Evolutionary conservation across 1,284 basidiomycete genomes (phyloP).

Genomic region (Sphaerobolus stellatus): DNA sequence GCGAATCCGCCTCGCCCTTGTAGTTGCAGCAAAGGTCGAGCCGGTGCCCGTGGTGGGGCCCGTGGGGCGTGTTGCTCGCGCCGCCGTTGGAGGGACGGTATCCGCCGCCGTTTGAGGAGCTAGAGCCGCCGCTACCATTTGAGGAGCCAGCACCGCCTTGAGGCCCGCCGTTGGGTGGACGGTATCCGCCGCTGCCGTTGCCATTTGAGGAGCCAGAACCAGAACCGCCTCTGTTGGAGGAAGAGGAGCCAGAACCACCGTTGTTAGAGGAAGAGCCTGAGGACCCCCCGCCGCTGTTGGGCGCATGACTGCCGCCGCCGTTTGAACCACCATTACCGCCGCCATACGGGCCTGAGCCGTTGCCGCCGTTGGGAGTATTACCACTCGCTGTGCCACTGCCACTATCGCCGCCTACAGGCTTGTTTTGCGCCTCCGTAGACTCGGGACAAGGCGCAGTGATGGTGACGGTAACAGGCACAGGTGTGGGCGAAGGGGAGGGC

Average conservation of each 20-base stretch:
- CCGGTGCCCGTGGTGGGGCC: neutral
- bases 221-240: neutral
- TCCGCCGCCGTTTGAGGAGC: neutral
- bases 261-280: too few relatives aligned
- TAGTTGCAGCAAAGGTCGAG: slow-evolving; percentile 8
- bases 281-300: neutral
- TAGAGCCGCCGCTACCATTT: neutral
- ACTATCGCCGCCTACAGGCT: neutral
- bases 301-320: neutral
- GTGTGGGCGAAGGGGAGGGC: neutral
- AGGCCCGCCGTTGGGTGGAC: too few relatives aligned
- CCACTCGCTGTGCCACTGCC: neutral
- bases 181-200: neutral
- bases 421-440: neutral
- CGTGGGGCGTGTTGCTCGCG: neutral
- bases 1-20: slow-evolving; percentile 4
- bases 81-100: too few relatives aligned
- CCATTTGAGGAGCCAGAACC: neutral
- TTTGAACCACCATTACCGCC: neutral
- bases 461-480: neutral
- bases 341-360: neutral
- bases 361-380: neutral
- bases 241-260: neutral
- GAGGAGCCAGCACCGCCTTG: too few relatives aligned
- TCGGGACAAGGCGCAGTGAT: neutral